Evolutionary conservation across 78 protist species (phyloP).

Genomic region (Ministeria vibrans): DNA sequence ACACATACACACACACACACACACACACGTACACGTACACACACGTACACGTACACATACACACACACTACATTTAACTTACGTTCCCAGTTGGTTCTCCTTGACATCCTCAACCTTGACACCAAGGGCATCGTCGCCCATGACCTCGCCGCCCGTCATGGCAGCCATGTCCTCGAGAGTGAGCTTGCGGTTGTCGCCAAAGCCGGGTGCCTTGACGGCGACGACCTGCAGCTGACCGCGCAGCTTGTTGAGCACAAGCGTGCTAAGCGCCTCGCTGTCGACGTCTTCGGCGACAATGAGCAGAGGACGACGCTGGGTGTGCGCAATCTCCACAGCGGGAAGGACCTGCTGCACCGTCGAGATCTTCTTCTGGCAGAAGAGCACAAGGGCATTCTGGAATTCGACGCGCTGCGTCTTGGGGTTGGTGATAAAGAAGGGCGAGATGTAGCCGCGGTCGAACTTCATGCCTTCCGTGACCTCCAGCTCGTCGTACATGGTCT

Average conservation of each 20-base stretch:
- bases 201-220: slow-evolving; percentile 92
- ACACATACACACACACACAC: not conserved
- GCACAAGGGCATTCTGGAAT: slow-evolving; percentile 24
- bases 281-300: slow-evolving; percentile 94
- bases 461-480: slow-evolving; percentile 96
- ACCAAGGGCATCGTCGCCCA: too few species aligned
- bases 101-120: too few species aligned
- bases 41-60: too few species aligned
- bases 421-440: slow-evolving; percentile 94
- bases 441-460: slow-evolving; percentile 95
- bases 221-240: slow-evolving; percentile 59
- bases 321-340: slow-evolving; percentile 77
- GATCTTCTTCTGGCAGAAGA: slow-evolving; percentile 66
- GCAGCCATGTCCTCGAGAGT: slow-evolving; percentile 94
- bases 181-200: slow-evolving; percentile 93
- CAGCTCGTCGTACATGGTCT: slow-evolving; percentile 88
- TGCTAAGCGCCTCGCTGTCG: slow-evolving; percentile 89
- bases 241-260: slow-evolving; percentile 87
- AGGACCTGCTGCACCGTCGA: slow-evolving; percentile 62
- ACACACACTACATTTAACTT: too few species aligned
- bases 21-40: too few species aligned
- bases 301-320: slow-evolving; percentile 57
- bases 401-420: slow-evolving; percentile 61
- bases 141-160: slow-evolving; percentile 83
- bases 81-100: too few species aligned